These are phyloP conservation scores for Pedinophyceae sp. DNA, from an alignment of 139 green algal species.

Conservation along the genomic window DNA sequence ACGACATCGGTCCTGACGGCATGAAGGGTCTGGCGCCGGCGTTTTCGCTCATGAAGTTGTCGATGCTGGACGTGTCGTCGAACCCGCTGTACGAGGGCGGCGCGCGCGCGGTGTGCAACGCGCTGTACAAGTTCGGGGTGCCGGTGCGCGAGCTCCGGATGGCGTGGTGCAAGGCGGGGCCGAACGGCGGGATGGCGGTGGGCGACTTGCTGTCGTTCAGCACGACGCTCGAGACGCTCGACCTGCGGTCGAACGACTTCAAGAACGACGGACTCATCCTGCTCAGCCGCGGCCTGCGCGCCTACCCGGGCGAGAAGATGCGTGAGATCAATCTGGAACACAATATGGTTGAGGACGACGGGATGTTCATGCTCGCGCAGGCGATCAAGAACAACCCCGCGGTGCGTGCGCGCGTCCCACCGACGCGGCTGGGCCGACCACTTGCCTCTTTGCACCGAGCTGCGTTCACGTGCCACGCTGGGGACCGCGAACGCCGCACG, in stretches of 20 bases:
- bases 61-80: conserved; percentile 1
- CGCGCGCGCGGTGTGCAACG: no score
- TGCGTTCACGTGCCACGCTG: no score
- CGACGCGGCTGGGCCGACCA: no score
- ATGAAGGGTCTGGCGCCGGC: conserved; percentile 3
- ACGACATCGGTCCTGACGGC: background rate
- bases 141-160: no score
- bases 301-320: background rate
- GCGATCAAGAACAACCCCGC: conserved; percentile 6
- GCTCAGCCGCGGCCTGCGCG: background rate
- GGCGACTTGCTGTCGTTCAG: conserved; percentile 4
- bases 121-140: no score
- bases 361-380: background rate
- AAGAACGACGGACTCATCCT: background rate
- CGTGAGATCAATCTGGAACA: background rate
- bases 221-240: conserved; percentile 1
- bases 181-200: no score
- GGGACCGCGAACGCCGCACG: no score
- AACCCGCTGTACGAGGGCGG: no score
- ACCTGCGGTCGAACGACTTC: conserved; percentile 4
- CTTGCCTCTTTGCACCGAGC: no score
- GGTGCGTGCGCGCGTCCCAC: no score
- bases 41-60: background rate
- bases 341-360: conserved; percentile 5
- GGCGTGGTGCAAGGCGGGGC: no score